Base-by-base conservation (phyloP, 139 green algal species). In the Gonium pectorale region DNA sequence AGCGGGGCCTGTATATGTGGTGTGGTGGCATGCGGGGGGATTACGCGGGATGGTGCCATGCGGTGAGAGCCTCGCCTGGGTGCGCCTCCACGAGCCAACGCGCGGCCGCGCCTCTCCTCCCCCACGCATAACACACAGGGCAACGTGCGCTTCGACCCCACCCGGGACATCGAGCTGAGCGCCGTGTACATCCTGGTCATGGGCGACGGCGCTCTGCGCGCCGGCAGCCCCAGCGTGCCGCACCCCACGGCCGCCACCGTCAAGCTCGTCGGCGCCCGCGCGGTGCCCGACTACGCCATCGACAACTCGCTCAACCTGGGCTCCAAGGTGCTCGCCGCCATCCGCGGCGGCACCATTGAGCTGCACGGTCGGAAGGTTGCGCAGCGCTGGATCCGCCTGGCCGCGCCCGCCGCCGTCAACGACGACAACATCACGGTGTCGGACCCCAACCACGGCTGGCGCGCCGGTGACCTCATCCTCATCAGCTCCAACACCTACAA, bases 401-500 rank as follows among this genome's bases (percentile, higher is more conserved):
- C 37, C 7, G 46, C 44, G 7, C 74, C 85, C 24, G 91, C 89
- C 3, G 3, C 6, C 5, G 31, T 73, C 43, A 88, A 90, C 21
- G 38, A 52, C 37, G 81, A 33, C 38, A 79, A 33, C 24, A 71
- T 91, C 68, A 79, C 38, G 24, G 49, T 91, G 8, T 38, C 78
- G 3, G 80, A 84, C 33, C 33, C 66, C 35, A 81, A 59, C n/a
- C 73, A 75, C 24, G 89, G 89, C 52, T 90, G 85, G 89, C 31
- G 26, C 6, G 70, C 80, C 33, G 86, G 89, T 8, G 67, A 86
- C 43, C 26, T 51, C 44, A 82, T 93, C 40, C 4, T 93, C 33
- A 77, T 93, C 62, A 87, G 80, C 44, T 86, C 85, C 80, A 87
- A 79, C 56, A 82, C 81, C 43, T 93, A 66, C 40, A 92, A 92